A percentile compares a stretch with the other conserved stretches of the same genome.
Evolutionary conservation across 2,329 filamentous ascomycete genomes (phyloP).

Genomic region (Neonectria faginata): DNA sequence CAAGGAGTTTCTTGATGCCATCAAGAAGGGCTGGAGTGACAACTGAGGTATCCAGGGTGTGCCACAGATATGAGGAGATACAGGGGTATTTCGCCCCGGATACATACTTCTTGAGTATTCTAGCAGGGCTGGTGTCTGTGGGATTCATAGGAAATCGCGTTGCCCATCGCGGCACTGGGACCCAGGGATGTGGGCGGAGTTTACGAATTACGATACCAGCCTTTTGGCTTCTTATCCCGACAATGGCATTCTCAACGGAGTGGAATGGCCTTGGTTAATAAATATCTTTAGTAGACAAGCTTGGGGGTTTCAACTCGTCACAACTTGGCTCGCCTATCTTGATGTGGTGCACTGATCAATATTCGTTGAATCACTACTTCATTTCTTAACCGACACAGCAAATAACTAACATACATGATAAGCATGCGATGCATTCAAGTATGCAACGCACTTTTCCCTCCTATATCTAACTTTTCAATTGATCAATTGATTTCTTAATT

Average conservation of each 20-base stretch:
- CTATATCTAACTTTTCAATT: too few relatives aligned
- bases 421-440: too few relatives aligned
- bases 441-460: too few relatives aligned
- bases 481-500: too few relatives aligned
- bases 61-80: background rate
- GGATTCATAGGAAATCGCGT: background rate
- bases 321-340: too few relatives aligned
- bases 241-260: background rate
- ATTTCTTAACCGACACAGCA: too few relatives aligned
- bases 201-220: background rate
- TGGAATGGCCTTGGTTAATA: background rate
- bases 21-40: conserved; percentile 14
- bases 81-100: background rate
- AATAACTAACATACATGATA: too few relatives aligned
- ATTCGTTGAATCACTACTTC: background rate
- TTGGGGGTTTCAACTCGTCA: too few relatives aligned
- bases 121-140: background rate
- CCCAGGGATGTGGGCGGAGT: background rate
- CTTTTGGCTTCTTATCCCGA: background rate
- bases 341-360: background rate
- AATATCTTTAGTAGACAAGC: too few relatives aligned
- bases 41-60: background rate
- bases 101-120: background rate
- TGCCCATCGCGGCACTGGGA: background rate
- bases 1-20: conserved; percentile 38